Conservation (phyloP, 371 early-diverging fungal genomes). For the Apophysomyces variabilis region DNA sequence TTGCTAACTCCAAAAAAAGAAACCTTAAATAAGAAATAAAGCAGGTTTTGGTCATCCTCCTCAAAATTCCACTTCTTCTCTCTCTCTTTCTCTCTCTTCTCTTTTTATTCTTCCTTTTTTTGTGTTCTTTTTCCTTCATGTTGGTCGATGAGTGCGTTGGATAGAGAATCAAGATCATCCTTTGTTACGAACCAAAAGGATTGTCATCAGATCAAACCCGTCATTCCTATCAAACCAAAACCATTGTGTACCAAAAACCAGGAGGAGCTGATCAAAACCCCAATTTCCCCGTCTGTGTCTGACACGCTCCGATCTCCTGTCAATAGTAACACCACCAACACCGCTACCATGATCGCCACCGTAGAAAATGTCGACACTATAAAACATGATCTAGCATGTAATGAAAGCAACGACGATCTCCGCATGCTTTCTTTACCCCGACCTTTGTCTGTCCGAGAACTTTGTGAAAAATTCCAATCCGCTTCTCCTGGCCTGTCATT, state of each 20-base stretch:
- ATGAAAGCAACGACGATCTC: background rate
- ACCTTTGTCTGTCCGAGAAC: background rate
- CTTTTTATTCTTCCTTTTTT: too few species aligned
- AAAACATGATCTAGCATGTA: too few species aligned
- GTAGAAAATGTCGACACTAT: too few species aligned
- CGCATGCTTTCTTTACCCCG: background rate
- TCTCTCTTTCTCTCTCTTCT: background rate
- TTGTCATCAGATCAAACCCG: background rate
- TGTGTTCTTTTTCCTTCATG: background rate
- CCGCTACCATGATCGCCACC: background rate
- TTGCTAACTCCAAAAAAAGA: background rate
- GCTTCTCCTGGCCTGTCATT: background rate
- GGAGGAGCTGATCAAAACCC: conserved; percentile 1
- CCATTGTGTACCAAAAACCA: background rate
- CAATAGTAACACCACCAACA: background rate
- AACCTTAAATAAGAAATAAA: conserved; percentile 2
- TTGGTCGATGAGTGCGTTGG: background rate
- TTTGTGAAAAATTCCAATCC: background rate
- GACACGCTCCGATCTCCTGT: conserved; percentile 9
- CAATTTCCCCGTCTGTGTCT: conserved; percentile 1
- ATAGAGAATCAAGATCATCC: background rate
- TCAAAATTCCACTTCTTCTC: background rate
- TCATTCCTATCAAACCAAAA: background rate
- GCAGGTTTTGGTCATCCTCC: too few species aligned
- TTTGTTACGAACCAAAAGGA: background rate